Evolutionary conservation across 2,329 filamentous ascomycete species (phyloP).

Genomic region (Thelonectria blattea): DNA sequence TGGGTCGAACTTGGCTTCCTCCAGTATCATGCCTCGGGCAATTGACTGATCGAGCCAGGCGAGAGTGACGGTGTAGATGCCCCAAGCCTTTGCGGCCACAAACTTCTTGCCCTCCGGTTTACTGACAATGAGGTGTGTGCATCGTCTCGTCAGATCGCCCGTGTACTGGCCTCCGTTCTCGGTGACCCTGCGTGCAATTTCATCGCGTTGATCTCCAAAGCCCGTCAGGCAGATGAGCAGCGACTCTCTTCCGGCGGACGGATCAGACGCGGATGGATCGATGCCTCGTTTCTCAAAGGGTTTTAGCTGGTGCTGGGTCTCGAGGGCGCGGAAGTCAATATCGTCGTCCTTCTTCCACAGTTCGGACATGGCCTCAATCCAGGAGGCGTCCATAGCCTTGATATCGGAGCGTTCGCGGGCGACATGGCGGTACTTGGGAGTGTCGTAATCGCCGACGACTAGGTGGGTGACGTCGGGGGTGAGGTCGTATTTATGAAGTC

Average conservation of each 20-base stretch:
- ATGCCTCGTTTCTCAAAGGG: conserved; percentile 63
- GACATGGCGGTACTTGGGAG: conserved; percentile 94
- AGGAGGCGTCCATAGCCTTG: conserved; percentile 79
- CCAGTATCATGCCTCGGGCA: conserved; percentile 85
- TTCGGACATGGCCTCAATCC: conserved; percentile 80
- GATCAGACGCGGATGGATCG: conserved; percentile 35
- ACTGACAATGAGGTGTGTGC: conserved; percentile 86
- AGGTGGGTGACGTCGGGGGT: conserved; percentile 97
- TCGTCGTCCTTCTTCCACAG: conserved; percentile 84
- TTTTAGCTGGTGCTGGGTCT: conserved; percentile 68
- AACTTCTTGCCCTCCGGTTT: conserved; percentile 88
- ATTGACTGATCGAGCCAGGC: conserved; percentile 88
- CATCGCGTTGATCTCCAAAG: conserved; percentile 68
- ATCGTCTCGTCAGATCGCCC: conserved; percentile 82
- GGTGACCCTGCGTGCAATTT: conserved; percentile 71
- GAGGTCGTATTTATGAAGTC: conserved; percentile 85
- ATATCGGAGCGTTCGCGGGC: conserved; percentile 88
- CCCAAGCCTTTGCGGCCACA: conserved; percentile 83
- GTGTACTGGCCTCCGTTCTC: conserved; percentile 82
- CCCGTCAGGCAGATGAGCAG: conserved; percentile 63
- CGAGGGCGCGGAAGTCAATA: conserved; percentile 74
- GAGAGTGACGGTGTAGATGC: conserved; percentile 76
- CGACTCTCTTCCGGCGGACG: conserved; percentile 43
- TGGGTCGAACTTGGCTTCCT: conserved; percentile 86
- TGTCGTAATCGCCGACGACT: conserved; percentile 86